Base-by-base conservation (phyloP, 345 rosid species). In the Eucalyptus sideroxylon region DNA sequence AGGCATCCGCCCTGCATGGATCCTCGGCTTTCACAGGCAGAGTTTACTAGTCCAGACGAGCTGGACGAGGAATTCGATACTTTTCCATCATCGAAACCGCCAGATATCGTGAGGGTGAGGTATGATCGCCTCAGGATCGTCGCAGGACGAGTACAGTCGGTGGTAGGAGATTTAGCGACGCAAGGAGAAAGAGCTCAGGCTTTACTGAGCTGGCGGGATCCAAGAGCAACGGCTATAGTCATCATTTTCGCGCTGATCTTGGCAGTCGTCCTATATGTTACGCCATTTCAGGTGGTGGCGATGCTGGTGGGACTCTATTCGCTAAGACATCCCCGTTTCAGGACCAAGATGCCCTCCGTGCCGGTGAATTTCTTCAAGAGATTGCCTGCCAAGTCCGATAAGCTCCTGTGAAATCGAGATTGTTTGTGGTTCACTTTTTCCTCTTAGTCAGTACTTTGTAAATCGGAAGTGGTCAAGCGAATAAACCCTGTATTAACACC, bases 361-460 rank as follows among this genome's bases (percentile, higher is more conserved):
- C 99, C 98, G 50, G 96, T 95, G 88, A 98, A 98, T 89, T 98
- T 97, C 97, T 98, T 98, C 98, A 95, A 97, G 90, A 93, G 99
- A 92, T 93, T 98, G 92, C 99, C 99, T 11, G 92, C 99, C 40
- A 96, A 96, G 94, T 91, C 99, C 86, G 99, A 98, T 90, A 92
- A 94, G 95, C 93, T 98, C 87, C 92, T 98, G 83, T 98, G 93
- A 95, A 23, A 72, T 37, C 27, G 42, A 72, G 83, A 37, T 37
- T 37, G 45, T 37, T 37, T 72, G 83, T 10, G 15, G 4, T 90
- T 24, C 51, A 53, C 62, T 49, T 53, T 53, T 53, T 77, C 37
- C 44, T 37, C 21, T 53, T 42, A 3, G 90, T 44, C 30, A 50
- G 31, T 26, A 9, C 7, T 72, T 10, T 10, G 82, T 16, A 86